Percentiles rank a stretch among this genome's conserved stretches.
Conservation (phyloP, 208 protist genomes). For the Trypanosoma congolense region DNA sequence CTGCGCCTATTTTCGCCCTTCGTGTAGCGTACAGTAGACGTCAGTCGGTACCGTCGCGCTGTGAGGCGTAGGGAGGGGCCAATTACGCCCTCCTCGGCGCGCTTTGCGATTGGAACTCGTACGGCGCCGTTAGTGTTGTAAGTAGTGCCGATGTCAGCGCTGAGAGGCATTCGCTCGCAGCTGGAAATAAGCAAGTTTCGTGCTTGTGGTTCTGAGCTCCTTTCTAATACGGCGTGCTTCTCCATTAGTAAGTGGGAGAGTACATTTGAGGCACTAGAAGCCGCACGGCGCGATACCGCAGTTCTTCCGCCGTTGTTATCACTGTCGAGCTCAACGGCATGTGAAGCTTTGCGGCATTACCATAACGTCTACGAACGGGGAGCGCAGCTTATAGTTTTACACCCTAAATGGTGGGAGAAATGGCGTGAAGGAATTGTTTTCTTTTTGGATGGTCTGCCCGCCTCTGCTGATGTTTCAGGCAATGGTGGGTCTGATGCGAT, state of each 20-base stretch:
- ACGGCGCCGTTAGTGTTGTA: too few species aligned
- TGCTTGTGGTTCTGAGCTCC: constrained; percentile 7
- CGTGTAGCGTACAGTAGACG: too few species aligned
- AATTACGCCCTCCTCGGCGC: too few species aligned
- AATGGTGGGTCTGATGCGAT: background rate
- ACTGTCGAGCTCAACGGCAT: background rate
- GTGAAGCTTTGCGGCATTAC: constrained; percentile 37
- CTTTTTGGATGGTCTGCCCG: constrained; percentile 2
- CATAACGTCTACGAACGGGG: constrained; percentile 26
- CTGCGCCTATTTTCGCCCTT: too few species aligned
- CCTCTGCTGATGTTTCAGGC: background rate
- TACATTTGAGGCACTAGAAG: constrained; percentile 11
- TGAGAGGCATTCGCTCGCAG: constrained; percentile 14
- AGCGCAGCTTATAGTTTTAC: constrained; percentile 25
- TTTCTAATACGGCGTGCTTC: constrained; percentile 11
- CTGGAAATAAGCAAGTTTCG: constrained; percentile 14
- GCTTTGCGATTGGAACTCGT: too few species aligned
- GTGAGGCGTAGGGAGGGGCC: too few species aligned
- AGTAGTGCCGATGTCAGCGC: constrained; percentile 14
- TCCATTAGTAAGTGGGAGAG: constrained; percentile 4
- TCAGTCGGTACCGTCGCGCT: too few species aligned
- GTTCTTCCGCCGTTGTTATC: constrained; percentile 16
- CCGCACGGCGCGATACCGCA: constrained; percentile 3
- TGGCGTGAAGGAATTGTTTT: constrained; percentile 28
- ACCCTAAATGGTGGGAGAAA: constrained; percentile 23